Evolutionary conservation across 2,329 filamentous ascomycete species (phyloP), one percentile per base, ranked within the genome.

Genomic region (Seiridium unicorne): DNA sequence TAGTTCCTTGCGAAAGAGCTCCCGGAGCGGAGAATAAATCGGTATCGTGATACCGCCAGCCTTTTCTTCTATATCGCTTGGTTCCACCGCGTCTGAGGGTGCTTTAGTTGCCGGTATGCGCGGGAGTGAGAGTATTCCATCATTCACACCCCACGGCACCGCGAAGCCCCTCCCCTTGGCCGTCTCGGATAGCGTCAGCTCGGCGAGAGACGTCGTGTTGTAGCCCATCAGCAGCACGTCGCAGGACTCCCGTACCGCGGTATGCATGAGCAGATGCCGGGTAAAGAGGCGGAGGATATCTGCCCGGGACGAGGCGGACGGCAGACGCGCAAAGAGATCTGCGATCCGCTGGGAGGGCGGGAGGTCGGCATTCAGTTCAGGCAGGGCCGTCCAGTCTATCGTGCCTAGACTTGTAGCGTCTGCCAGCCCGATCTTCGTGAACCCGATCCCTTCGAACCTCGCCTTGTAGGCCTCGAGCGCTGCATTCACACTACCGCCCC

Each of bases 91-190:
- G 7, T 1, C 44, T n/a, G 5, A 26, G 10, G 31, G 13, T 5
- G 18, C 11, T 35, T 18, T 5, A n/a, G 10, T 9, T 47, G 48
- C 3, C 46, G 32, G 4, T 48, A 56, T 7, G 48, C 47, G 8
- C 1, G 70, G 61, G 3, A 71, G 61, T 1, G 76, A 72, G 42
- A 76, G 73, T 51, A 80, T 75, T 4, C 92, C 93, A 72, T 98
- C 95, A 55, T 88, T 86, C 13, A 93, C 85, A 66, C 91, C 86
- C 87, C 89, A 94, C 1, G 93, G 91, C 26, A 98, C 77, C 4
- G 90, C 86, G 66, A 89, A 93, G 1, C 94, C 95, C 54, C 94
- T 85, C 1, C 95, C 95, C 76, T 97, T 97, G 32, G 94, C 93
- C 2, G 94, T 93, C 76, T 95, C 92, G 5, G 92, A 83, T 11